Evolutionary conservation across 148 eudicot species (phyloP).

Genomic region (Rhododendron molle): DNA sequence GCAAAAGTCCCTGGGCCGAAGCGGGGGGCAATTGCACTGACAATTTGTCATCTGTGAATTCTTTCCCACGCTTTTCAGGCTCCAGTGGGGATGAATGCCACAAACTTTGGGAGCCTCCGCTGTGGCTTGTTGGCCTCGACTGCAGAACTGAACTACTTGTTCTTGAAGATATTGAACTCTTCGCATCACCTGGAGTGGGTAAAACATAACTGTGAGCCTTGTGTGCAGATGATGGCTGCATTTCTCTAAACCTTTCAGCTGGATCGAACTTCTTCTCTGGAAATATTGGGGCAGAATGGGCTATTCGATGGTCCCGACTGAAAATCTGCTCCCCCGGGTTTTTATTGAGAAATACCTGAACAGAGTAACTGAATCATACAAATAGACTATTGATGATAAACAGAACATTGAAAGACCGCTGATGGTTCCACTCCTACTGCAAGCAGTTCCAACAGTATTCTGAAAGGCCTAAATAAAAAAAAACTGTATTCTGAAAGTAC

Average conservation of each 20-base stretch:
- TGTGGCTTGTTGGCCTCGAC: slow-evolving; percentile 27
- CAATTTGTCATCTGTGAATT: slow-evolving; percentile 37
- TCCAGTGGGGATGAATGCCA: slow-evolving; percentile 74
- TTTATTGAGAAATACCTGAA: slow-evolving; percentile 50
- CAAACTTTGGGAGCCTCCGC: slow-evolving; percentile 32
- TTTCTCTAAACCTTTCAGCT: slow-evolving; percentile 44
- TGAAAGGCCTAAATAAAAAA: not conserved
- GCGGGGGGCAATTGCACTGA: slow-evolving; percentile 44
- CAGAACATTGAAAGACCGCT: not conserved
- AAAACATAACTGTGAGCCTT: slow-evolving; percentile 68
- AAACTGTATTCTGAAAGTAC: not conserved
- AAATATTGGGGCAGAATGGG: slow-evolving; percentile 62
- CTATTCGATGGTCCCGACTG: slow-evolving; percentile 39
- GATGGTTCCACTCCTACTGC: not conserved
- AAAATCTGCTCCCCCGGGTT: slow-evolving; percentile 38
- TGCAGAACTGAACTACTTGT: slow-evolving; percentile 42
- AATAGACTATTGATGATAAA: not conserved
- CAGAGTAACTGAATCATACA: slow-evolving; percentile 1
- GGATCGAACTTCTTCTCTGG: slow-evolving; percentile 65
- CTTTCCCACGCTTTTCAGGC: slow-evolving; percentile 47
- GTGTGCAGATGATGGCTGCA: slow-evolving; percentile 42
- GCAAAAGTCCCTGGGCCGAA: slow-evolving; percentile 40
- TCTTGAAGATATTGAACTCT: slow-evolving; percentile 42
- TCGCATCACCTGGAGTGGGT: slow-evolving; percentile 83
- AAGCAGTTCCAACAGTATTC: not conserved